Evolutionary conservation across 208 protist genomes (phyloP), one percentile per base, ranked within the genome.

Genomic region (Phytomonas serpens): DNA sequence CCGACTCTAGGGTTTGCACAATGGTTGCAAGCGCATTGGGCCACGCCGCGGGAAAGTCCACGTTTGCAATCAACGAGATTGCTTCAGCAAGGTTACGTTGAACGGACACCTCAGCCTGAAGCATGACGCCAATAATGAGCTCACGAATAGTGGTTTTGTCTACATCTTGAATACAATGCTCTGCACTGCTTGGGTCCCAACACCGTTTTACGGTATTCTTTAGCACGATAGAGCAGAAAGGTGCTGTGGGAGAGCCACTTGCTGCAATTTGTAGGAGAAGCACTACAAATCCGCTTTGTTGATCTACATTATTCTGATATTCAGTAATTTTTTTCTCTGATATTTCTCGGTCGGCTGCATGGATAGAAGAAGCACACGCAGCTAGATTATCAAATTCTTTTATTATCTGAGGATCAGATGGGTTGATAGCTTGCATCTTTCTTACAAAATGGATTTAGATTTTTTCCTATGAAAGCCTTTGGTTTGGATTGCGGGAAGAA

Each of bases 1-100:
- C 27, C 3, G 36, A 38, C 33, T 72, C 47, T 23, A 93, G 73
- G 27, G 81, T 76, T 32, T 87, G 69, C 5, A 81, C 70, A 63
- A 98, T 86, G 27, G 92, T 66, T 3, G 79, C 64, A 38, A 99
- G 73, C 5, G 97, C 83, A 68, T 84, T 73, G 5, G 86, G 80
- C 97, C 97, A 99, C 32, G 67, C 33, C 3, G 70, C 64, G 19
- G 97, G 97, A 69, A 99, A 99, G 78, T 99, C 97, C 23, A 83
- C 68, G 36, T 89, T 70, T 11, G 90, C 86, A 65, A 98, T 98
- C 34, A 97, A 76, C 38, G 87, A 73, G 57, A 98, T 85, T 32
- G 94, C 81, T 68, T 96, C 96, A 0, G 88, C 83, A n/a, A 98
- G 77, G 73, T 97, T 96, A 64, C 82, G 77, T 75, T 97, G 93